Evolutionary conservation across 208 protist genomes (phyloP), one percentile per base, ranked within the genome.

Genomic region (Crithidia brevicula): DNA sequence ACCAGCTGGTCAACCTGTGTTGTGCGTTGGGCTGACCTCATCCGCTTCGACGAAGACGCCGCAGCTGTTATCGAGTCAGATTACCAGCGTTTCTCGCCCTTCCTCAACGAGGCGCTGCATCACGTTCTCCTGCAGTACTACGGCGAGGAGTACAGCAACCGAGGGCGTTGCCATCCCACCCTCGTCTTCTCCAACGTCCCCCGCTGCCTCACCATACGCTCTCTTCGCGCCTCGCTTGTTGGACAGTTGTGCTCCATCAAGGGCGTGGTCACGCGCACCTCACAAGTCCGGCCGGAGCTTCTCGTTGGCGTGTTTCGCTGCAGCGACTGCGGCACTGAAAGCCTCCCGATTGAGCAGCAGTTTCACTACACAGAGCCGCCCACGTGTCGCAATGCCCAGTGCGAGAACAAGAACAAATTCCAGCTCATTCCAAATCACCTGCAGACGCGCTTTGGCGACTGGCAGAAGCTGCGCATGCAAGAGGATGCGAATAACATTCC

Each of bases 301-400:
- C 56, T 99, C 13, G 77, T 95, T 11, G 99, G 96, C 25, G 89
- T 94, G 7, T 99, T 99, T 72, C 71, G 76, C 43, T 99, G 99
- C 88, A 72, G 79, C 53, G 96, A 99, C 69, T 99, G 99, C 80
- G 77, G 86, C 6, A 94, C 87, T 5, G 73, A 93, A 68, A 97
- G 88, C 23, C 20, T 79, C 15, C 82, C 89, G 18, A 85, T 99
- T 1, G 72, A 77, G 46, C 99, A 99, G 88, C 96, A 99, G 77
- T 99, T 99, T 81, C 93, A 98, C 70, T 99, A 99, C 91, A 99
- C 98, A 7, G 98, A 98, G 70, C 95, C 97, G 25, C 85, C 89
- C 13, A 81, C 79, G 28, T 98, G 97, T 72, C 79, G 83, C 22
- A 98, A 98, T 67, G 25, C 77, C 4, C 53, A 84, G 40, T 99